These are phyloP conservation scores for Macrolepiota fuliginosa DNA, from an alignment of 768 basidiomycete species.

Conservation along the genomic window DNA sequence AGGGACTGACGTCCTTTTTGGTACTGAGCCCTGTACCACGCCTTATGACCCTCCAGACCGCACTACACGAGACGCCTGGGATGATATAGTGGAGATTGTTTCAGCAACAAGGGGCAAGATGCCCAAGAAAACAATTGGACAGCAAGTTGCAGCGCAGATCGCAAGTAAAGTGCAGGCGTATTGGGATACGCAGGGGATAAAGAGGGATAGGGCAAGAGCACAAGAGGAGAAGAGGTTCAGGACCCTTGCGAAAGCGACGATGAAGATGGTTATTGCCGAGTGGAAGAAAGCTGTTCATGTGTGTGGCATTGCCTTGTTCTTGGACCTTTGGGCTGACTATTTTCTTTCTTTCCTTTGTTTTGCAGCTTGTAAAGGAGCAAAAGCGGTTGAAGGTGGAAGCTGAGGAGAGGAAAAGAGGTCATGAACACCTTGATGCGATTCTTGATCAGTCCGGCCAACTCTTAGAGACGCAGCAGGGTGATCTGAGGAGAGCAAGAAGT, in stretches of 20 bases:
- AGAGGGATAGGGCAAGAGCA: slow-evolving; percentile 54
- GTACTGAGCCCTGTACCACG: slow-evolving; percentile 20
- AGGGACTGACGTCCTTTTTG: slow-evolving; percentile 32
- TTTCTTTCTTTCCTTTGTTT: slow-evolving; percentile 2
- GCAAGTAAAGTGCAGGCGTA: slow-evolving; percentile 67
- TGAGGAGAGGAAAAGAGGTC: slow-evolving; percentile 78
- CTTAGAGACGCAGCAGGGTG: slow-evolving; percentile 78
- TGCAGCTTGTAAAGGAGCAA: slow-evolving; percentile 72
- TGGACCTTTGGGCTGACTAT: neutral
- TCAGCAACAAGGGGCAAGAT: slow-evolving; percentile 23
- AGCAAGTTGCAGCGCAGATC: slow-evolving; percentile 49
- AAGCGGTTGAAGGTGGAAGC: slow-evolving; percentile 60
- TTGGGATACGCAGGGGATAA: slow-evolving; percentile 68
- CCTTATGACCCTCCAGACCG: slow-evolving; percentile 30
- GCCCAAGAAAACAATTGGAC: slow-evolving; percentile 29
- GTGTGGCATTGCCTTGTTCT: slow-evolving; percentile 28
- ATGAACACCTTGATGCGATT: slow-evolving; percentile 87
- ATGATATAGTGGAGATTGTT: slow-evolving; percentile 50
- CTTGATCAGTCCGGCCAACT: slow-evolving; percentile 87
- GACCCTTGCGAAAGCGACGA: slow-evolving; percentile 66
- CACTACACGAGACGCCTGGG: slow-evolving; percentile 52
- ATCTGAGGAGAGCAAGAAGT: slow-evolving; percentile 57
- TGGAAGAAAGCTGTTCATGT: slow-evolving; percentile 91
- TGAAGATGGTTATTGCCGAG: slow-evolving; percentile 66
- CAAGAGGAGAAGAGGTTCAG: slow-evolving; percentile 69